phyloP scores from a whole-genome alignment of 2,329 filamentous ascomycete species.

The Penicillium sp. region DNA sequence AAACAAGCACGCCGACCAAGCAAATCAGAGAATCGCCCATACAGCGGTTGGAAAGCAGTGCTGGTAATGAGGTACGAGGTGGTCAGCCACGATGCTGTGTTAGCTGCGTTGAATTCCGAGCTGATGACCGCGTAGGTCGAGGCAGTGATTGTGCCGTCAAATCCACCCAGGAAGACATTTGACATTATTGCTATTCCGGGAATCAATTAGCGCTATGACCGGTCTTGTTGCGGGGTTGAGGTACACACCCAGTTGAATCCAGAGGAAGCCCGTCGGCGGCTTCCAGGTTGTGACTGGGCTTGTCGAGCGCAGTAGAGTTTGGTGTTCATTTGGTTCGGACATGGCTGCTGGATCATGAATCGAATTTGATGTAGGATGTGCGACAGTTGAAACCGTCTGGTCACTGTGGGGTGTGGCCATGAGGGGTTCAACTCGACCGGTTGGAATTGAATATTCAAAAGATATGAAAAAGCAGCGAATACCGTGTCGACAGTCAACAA shows the following conservation, averaged over 20 bases:
- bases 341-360: conserved; percentile 14
- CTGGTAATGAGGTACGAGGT: conserved; percentile 70
- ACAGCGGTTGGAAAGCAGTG: conserved; percentile 73
- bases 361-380: background rate
- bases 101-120: conserved; percentile 55
- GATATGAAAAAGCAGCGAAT: background rate
- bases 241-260: conserved; percentile 60
- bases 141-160: conserved; percentile 54
- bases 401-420: conserved; percentile 16
- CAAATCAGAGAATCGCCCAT: conserved; percentile 75
- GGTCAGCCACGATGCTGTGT: conserved; percentile 57
- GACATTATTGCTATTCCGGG: conserved; percentile 61
- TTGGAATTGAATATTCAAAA: background rate
- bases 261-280: conserved; percentile 60
- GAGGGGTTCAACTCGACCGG: background rate
- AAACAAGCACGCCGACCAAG: conserved; percentile 67
- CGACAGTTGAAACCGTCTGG: background rate
- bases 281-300: conserved; percentile 47
- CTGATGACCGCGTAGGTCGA: conserved; percentile 54
- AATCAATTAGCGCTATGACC: conserved; percentile 4
- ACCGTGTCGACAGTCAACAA: background rate
- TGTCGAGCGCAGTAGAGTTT: conserved; percentile 32
- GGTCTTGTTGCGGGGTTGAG: background rate
- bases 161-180: conserved; percentile 68
- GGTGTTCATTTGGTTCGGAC: conserved; percentile 29